Evolutionary conservation across 129 eudicot species (phyloP).

Genomic region (Centrapalus pauciflorus): DNA sequence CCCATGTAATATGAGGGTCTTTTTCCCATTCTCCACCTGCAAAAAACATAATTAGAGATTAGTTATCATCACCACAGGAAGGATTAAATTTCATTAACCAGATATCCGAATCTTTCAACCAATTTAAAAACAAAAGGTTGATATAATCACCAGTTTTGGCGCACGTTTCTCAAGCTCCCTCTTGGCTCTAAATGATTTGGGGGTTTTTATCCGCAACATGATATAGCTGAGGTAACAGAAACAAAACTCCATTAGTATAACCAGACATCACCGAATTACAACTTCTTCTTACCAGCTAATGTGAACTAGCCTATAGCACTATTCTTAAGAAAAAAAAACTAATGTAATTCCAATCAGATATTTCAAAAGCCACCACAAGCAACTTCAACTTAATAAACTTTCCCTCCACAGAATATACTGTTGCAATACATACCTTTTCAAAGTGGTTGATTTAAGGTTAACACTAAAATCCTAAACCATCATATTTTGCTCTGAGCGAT

Average conservation of each 20-base stretch:
- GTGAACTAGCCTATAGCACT: no score
- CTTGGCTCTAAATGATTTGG: conserved; percentile 60
- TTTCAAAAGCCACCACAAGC: no score
- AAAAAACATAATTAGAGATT: background rate
- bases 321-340: no score
- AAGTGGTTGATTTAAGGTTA: no score
- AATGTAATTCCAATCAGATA: no score
- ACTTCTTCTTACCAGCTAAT: background rate
- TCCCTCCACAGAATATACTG: no score
- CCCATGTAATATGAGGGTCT: conserved; percentile 82
- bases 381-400: no score
- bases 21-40: conserved; percentile 87
- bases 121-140: background rate
- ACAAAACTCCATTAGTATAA: background rate
- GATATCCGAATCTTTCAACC: background rate
- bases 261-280: background rate
- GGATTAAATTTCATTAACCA: background rate
- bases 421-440: no score
- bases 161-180: conserved; percentile 86
- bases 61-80: background rate
- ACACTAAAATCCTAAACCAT: no score
- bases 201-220: conserved; percentile 79
- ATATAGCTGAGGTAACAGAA: conserved; percentile 16
- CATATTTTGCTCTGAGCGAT: no score
- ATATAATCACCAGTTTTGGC: conserved; percentile 66